These are phyloP conservation scores for Gonapodya prolifera DNA, from an alignment of 192 early-diverging fungal genomes.

Conservation along the genomic window DNA sequence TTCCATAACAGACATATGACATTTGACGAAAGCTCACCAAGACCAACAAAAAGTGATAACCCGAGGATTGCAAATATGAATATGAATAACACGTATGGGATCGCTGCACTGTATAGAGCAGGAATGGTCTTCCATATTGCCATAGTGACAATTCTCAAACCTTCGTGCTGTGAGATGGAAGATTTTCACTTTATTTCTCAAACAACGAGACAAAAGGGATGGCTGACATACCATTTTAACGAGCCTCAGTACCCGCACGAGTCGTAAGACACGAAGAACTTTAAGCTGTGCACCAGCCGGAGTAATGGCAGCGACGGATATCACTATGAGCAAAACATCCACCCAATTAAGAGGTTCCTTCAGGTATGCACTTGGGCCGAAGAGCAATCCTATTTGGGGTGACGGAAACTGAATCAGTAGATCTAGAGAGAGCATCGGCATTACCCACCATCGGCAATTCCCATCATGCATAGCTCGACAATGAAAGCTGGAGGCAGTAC, in stretches of 20 bases:
- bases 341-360: background rate
- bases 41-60: background rate
- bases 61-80: background rate
- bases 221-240: background rate
- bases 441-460: background rate
- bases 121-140: background rate
- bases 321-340: background rate
- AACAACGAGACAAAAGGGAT: too few relatives aligned
- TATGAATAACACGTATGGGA: background rate
- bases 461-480: background rate
- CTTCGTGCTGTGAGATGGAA: background rate
- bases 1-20: too few relatives aligned
- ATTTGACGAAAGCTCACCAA: background rate
- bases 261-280: background rate
- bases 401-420: too few relatives aligned
- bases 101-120: background rate
- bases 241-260: background rate
- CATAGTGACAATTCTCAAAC: background rate
- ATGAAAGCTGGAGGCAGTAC: too few relatives aligned
- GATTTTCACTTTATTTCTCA: too few relatives aligned
- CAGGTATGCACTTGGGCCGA: background rate
- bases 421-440: too few relatives aligned
- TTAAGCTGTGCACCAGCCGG: background rate
- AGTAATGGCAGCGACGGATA: background rate
- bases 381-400: background rate